Percentiles rank a stretch among this genome's conserved stretches.
Evolutionary conservation across 495 filamentous ascomycete species (phyloP).

Genomic region (Evernia prunastri): DNA sequence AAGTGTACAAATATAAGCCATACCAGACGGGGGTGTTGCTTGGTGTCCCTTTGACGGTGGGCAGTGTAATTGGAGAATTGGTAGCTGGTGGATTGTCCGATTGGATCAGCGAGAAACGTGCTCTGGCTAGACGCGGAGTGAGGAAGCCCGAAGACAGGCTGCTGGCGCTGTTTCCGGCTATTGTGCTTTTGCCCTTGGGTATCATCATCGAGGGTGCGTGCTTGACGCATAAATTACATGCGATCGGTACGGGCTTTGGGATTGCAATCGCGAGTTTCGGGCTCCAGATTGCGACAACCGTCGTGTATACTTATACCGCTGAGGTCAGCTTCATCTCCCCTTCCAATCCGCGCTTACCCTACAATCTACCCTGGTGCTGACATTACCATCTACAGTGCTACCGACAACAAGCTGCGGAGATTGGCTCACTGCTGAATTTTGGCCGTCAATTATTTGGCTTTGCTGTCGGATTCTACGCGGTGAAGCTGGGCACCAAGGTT

Average conservation of each 20-base stretch:
- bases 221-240: constrained; percentile 20
- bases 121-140: constrained; percentile 25
- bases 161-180: constrained; percentile 21
- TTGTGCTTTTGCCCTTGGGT: constrained; percentile 26
- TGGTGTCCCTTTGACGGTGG: constrained; percentile 29
- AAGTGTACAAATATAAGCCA: constrained; percentile 29
- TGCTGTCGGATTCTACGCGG: constrained; percentile 32
- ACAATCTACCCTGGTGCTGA: not conserved
- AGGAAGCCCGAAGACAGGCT: constrained; percentile 32
- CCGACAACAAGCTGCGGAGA: constrained; percentile 38
- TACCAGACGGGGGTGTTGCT: constrained; percentile 32
- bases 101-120: constrained; percentile 27
- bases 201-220: constrained; percentile 28
- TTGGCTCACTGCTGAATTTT: constrained; percentile 38
- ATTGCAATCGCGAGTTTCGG: constrained; percentile 32
- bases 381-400: constrained; percentile 30
- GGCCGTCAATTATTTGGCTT: constrained; percentile 33
- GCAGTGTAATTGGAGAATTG: constrained; percentile 31
- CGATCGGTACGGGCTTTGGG: constrained; percentile 28
- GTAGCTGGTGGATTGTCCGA: constrained; percentile 31
- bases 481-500: constrained; percentile 18
- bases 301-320: constrained; percentile 29
- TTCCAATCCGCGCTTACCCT: too few species aligned
- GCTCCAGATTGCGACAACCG: constrained; percentile 31
- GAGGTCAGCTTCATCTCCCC: not conserved